Percentiles rank a stretch among this genome's conserved stretches.
Evolutionary conservation across 208 protist genomes (phyloP).

Genomic region (Vickermania spadyakhi): DNA sequence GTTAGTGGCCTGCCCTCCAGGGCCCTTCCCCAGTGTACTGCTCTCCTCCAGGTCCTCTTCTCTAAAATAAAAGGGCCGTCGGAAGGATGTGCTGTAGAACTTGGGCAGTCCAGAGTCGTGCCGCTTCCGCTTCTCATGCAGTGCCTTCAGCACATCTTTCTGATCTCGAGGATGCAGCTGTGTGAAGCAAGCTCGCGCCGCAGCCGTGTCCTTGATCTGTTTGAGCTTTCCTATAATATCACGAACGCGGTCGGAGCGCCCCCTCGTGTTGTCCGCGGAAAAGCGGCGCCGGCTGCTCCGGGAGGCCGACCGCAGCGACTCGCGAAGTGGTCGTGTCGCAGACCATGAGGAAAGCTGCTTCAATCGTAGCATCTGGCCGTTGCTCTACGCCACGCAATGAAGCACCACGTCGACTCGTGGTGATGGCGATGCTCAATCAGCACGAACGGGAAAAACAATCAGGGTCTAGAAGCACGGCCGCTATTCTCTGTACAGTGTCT

Average conservation of each 20-base stretch:
- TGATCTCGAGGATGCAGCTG: constrained; percentile 48
- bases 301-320: constrained; percentile 6
- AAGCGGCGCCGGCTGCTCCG: constrained; percentile 43
- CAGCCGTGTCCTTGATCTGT: constrained; percentile 19
- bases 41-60: constrained; percentile 70
- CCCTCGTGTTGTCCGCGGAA: constrained; percentile 46
- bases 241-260: constrained; percentile 31
- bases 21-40: constrained; percentile 70
- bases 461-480: neutral
- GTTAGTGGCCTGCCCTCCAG: constrained; percentile 84
- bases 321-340: neutral
- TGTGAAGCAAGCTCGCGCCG: constrained; percentile 28
- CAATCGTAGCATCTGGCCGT: neutral
- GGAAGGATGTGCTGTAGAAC: constrained; percentile 53
- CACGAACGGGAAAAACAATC: neutral
- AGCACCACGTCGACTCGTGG: neutral
- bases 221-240: constrained; percentile 33
- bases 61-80: constrained; percentile 61
- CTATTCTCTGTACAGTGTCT: too few relatives aligned
- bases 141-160: constrained; percentile 47
- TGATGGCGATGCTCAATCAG: neutral
- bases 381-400: neutral
- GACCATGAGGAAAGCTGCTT: neutral
- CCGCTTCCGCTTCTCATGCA: constrained; percentile 17
- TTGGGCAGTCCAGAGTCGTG: constrained; percentile 27